Conservation (phyloP, 2,329 filamentous ascomycete species). For the Penicillium sp. region DNA sequence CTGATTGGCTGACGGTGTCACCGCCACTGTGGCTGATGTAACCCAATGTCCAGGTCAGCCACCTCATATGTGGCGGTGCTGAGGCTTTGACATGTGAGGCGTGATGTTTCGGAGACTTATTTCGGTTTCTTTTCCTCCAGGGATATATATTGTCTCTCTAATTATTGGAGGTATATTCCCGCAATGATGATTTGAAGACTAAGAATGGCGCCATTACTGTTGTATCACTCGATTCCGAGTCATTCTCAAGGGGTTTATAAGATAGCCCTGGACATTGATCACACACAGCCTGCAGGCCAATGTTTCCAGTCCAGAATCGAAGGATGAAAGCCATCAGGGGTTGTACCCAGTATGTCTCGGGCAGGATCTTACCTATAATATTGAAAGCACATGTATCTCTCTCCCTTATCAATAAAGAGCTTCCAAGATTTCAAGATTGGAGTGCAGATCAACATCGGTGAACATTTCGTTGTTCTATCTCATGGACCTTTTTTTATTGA, state of each 20-base stretch:
- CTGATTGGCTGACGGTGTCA: constrained; percentile 26
- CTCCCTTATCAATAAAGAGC: neutral
- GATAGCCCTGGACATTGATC: neutral
- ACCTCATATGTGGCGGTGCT: constrained; percentile 1
- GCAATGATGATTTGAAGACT: neutral
- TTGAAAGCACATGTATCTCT: neutral
- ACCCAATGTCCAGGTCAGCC: neutral
- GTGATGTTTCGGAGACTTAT: neutral
- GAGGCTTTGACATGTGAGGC: neutral
- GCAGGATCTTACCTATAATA: neutral
- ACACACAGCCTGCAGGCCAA: constrained; percentile 4
- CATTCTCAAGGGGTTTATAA: neutral
- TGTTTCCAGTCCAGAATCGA: neutral
- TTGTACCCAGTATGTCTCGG: neutral
- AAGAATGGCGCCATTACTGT: neutral
- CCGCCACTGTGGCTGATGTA: constrained; percentile 33
- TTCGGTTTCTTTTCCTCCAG: neutral
- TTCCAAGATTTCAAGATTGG: neutral
- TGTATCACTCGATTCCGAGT: constrained; percentile 1
- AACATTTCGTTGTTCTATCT: neutral
- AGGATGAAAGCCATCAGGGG: neutral
- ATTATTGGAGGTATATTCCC: neutral
- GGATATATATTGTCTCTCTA: neutral
- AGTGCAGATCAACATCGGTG: constrained; percentile 5
- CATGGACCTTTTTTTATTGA: neutral